Evolutionary conservation across 805 yeast genomes (phyloP).

Genomic region (Starmerella stellata): DNA sequence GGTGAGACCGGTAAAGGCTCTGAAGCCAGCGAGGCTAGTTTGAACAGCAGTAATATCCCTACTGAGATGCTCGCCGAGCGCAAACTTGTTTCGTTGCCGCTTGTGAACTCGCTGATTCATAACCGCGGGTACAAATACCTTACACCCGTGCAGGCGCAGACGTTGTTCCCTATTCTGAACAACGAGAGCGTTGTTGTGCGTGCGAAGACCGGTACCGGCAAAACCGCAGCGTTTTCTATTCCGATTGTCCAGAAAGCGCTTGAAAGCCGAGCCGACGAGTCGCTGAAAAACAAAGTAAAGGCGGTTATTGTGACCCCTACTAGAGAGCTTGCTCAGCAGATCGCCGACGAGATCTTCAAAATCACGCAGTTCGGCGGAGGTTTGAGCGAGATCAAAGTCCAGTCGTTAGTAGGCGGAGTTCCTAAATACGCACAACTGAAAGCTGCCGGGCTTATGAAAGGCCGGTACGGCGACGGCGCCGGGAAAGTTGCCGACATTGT

Average conservation of each 20-base stretch:
- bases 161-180: conserved; percentile 52
- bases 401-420: conserved; percentile 53
- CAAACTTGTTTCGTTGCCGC: conserved; percentile 18
- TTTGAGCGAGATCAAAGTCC: conserved; percentile 25
- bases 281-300: conserved; percentile 27
- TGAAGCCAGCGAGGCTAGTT: conserved; percentile 6
- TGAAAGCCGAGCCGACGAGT: conserved; percentile 23
- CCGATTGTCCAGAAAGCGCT: conserved; percentile 49
- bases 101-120: conserved; percentile 22
- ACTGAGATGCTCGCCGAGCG: conserved; percentile 17
- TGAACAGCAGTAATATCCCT: conserved; percentile 17
- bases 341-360: conserved; percentile 43
- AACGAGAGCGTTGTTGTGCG: conserved; percentile 56
- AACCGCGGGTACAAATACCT: conserved; percentile 20
- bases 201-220: conserved; percentile 93
- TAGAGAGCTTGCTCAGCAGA: conserved; percentile 76
- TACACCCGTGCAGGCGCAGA: conserved; percentile 26
- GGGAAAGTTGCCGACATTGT: conserved; percentile 32
- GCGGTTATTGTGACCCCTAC: conserved; percentile 73
- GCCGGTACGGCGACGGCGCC: conserved; percentile 27
- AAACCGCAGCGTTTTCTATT: conserved; percentile 73
- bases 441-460: conserved; percentile 24
- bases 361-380: conserved; percentile 26
- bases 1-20: conserved; percentile 1
- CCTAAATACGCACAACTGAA: conserved; percentile 26